A percentile compares a stretch with the other conserved stretches of the same genome.
Conservation (phyloP, 768 basidiomycete genomes). For the Epithele typhae region DNA sequence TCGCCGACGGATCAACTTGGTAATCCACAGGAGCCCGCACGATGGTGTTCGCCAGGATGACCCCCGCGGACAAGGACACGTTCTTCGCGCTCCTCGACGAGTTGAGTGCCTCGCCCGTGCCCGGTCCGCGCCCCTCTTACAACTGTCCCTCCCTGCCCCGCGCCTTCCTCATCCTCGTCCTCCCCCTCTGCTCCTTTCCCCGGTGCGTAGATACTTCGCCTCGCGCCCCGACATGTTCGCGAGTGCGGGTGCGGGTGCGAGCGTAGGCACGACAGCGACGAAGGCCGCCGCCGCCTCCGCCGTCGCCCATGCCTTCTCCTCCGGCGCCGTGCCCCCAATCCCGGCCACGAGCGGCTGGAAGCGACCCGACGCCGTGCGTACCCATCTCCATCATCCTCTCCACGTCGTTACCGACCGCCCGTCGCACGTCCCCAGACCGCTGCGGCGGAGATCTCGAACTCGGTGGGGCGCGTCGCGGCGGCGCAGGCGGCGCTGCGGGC, state of each 20-base stretch:
- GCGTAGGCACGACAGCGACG: background rate
- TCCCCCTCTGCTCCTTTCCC: background rate
- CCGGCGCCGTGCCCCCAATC: constrained; percentile 1
- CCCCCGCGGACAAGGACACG: constrained; percentile 68
- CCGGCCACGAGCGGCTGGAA: constrained; percentile 12
- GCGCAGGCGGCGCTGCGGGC: constrained; percentile 41
- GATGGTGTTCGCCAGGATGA: constrained; percentile 74
- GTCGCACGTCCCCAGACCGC: constrained; percentile 1
- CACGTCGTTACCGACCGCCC: background rate
- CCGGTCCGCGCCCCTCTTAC: background rate
- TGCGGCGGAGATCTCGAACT: constrained; percentile 35
- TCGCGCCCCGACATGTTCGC: constrained; percentile 63
- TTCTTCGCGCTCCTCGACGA: constrained; percentile 81
- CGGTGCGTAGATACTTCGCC: constrained; percentile 60
- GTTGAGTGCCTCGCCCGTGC: constrained; percentile 33
- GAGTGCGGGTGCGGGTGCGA: constrained; percentile 12
- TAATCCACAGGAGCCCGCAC: too few species aligned
- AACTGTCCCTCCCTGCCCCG: too few species aligned
- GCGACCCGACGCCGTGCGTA: constrained; percentile 13
- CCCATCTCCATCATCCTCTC: background rate
- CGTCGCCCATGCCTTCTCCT: constrained; percentile 14
- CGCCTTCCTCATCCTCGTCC: too few species aligned
- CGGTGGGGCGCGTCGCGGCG: constrained; percentile 55
- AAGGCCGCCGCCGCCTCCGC: constrained; percentile 17
- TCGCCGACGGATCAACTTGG: too few species aligned